Percentiles rank a stretch among this genome's conserved stretches.
phyloP scores from a whole-genome alignment of 2,329 filamentous ascomycete species.

The Dactylellina haptotyla region DNA sequence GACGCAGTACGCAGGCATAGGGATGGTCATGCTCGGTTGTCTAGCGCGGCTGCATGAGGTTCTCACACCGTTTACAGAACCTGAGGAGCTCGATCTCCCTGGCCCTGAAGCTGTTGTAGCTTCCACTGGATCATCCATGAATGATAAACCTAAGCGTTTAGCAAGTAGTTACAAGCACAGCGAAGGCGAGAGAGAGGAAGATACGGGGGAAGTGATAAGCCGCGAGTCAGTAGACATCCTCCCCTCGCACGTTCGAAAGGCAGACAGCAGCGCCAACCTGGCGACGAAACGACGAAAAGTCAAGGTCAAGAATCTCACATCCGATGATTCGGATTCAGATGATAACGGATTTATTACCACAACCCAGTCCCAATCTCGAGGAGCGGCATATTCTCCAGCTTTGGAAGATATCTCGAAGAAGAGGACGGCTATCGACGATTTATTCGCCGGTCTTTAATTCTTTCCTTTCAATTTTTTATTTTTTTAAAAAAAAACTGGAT shows the following conservation, averaged over 20 bases:
- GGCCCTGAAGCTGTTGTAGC: no score
- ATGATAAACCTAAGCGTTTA: no score
- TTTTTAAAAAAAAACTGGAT: no score
- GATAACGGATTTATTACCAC: no score
- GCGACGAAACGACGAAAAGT: constrained; percentile 24
- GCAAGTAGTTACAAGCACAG: no score
- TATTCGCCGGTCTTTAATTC: constrained; percentile 32
- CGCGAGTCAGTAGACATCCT: constrained; percentile 24
- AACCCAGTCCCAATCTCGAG: no score
- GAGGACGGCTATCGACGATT: constrained; percentile 43
- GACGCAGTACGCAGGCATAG: constrained; percentile 76
- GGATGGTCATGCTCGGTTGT: constrained; percentile 73
- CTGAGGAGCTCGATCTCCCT: constrained; percentile 16
- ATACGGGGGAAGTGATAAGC: constrained; percentile 42
- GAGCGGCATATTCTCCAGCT: no score
- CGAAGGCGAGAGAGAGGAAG: constrained; percentile 16
- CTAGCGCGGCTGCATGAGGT: constrained; percentile 68
- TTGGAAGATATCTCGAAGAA: no score
- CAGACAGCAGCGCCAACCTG: neutral
- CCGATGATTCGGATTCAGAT: no score
- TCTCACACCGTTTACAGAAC: constrained; percentile 38
- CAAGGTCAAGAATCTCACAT: neutral
- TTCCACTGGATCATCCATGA: no score
- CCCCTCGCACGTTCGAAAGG: constrained; percentile 2
- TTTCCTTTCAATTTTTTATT: neutral